Evolutionary conservation across 768 basidiomycete species (phyloP), one percentile per base, ranked within the genome.

Genomic region (Naganishia friedmannii): DNA sequence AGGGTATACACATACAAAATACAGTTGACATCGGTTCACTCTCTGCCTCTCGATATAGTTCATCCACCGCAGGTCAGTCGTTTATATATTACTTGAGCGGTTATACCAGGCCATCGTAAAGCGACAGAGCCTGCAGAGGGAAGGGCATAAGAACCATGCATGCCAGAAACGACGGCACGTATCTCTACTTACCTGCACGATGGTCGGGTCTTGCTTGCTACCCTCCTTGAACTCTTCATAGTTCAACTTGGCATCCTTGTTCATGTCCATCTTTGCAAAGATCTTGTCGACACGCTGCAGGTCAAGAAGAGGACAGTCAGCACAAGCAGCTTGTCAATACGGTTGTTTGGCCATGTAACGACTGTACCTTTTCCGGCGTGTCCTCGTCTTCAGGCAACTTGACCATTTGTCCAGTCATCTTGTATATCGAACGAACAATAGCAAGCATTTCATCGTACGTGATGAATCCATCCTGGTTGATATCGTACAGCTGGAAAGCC

Each of bases 341-440:
- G n/a, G n/a, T n/a, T n/a, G n/a, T n/a, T n/a, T n/a, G n/a, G n/a
- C n/a, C n/a, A n/a, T n/a, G n/a, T 12, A 37, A 37, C 34, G 31
- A 66, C 77, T n/a, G 53, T 75, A 88, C 94, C 91, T 98, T 99
- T 82, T 98, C 93, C 1, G 96, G 95, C n/a, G 96, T 99, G 83
- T 98, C 94, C 82, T 99, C 96, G 79, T 98, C 96, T 48, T 89
- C 85, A n/a, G 96, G 94, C 26, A 98, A 87, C 80, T 93, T 94
- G 73, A 98, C 95, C 94, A 98, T 97, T 82, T 94, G 89, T 23
- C 96, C 96, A 4, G 96, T 98, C 96, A 99, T 98, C 87, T 95
- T 97, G 86, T 98, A 99, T 83, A 99, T 99, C 54, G 92, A 90
- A 76, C 90, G 87, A 10, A 99, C 96, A 79, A 99, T 99, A 84